Evolutionary conservation across 2,329 filamentous ascomycete species (phyloP).

Genomic region (Corynespora cassiicola): DNA sequence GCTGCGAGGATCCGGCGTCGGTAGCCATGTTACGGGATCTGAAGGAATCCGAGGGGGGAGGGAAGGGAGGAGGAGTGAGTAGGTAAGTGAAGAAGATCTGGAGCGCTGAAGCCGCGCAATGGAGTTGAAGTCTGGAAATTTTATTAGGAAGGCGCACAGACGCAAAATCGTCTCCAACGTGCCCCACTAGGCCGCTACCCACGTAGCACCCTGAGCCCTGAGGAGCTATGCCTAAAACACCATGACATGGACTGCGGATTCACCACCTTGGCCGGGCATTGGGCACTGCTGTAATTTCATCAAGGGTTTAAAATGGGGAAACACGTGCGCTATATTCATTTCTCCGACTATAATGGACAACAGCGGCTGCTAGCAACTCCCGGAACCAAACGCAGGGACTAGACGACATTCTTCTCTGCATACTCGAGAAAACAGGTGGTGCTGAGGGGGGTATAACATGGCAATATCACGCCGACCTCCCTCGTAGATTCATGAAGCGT

Average conservation of each 20-base stretch:
- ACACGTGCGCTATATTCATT: too few species aligned
- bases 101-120: conserved; percentile 15
- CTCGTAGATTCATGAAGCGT: conserved; percentile 33
- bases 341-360: too few species aligned
- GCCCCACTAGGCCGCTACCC: too few species aligned
- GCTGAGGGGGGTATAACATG: conserved; percentile 42
- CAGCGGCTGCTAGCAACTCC: too few species aligned
- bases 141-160: conserved; percentile 30
- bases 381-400: too few species aligned
- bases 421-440: too few species aligned
- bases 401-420: too few species aligned
- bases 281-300: too few species aligned
- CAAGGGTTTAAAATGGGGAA: too few species aligned
- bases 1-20: conserved; percentile 28
- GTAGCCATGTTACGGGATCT: conserved; percentile 28
- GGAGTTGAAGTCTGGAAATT: conserved; percentile 34
- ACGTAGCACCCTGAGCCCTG: too few species aligned
- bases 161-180: too few species aligned
- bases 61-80: conserved; percentile 7
- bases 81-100: conserved; percentile 13
- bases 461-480: conserved; percentile 36
- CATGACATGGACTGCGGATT: not conserved
- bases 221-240: conserved; percentile 5
- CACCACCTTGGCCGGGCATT: too few species aligned
- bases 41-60: conserved; percentile 8